Conservation (phyloP, 2,329 filamentous ascomycete genomes). For the Juglanconis juglandina region DNA sequence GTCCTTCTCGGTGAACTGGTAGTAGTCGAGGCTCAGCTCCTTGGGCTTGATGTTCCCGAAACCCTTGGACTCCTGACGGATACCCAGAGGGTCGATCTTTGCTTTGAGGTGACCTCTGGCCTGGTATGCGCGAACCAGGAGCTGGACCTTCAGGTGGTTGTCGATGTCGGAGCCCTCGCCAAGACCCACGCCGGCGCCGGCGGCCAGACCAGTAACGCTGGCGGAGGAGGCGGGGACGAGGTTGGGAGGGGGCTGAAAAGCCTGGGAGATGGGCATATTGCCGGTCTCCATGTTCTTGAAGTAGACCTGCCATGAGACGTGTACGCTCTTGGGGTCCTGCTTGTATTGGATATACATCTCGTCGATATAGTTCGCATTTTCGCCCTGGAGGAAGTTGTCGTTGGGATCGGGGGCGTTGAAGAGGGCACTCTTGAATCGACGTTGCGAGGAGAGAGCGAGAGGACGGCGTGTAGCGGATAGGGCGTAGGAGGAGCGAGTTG, state of each 20-base stretch:
- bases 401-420: constrained; percentile 69
- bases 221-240: constrained; percentile 80
- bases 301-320: constrained; percentile 98
- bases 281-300: constrained; percentile 99
- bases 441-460: constrained; percentile 47
- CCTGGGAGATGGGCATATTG: constrained; percentile 95
- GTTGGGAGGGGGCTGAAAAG: constrained; percentile 92
- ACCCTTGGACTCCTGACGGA: constrained; percentile 78
- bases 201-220: constrained; percentile 70
- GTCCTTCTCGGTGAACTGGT: constrained; percentile 92
- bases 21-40: constrained; percentile 89
- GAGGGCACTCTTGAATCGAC: constrained; percentile 53
- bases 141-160: constrained; percentile 97
- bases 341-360: constrained; percentile 99
- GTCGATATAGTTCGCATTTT: constrained; percentile 97
- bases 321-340: constrained; percentile 85
- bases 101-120: constrained; percentile 98
- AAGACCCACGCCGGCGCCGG: constrained; percentile 62
- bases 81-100: constrained; percentile 92
- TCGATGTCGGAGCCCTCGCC: constrained; percentile 77
- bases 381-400: constrained; percentile 95
- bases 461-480: constrained; percentile 47
- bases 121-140: constrained; percentile 95
- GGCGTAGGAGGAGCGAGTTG: constrained; percentile 26
- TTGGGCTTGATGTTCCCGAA: constrained; percentile 86